phyloP scores from a whole-genome alignment of 2,329 filamentous ascomycete species.

The Colletotrichum higginsianum region DNA sequence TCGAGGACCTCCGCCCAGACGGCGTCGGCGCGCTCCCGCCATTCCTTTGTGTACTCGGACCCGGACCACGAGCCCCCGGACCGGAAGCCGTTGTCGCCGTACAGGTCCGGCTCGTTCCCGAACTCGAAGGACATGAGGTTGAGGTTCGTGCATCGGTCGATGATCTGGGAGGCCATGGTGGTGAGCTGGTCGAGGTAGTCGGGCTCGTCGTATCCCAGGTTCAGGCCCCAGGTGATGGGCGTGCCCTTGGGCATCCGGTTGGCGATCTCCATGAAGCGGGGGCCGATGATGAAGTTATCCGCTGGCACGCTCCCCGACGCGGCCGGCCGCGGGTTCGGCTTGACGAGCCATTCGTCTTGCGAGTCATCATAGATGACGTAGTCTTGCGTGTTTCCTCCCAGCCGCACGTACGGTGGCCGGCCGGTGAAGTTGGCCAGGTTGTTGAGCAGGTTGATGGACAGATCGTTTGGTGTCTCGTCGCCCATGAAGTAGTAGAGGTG shows the following conservation, averaged over 20 bases:
- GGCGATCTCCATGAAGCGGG: constrained; percentile 39
- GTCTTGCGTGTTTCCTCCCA: constrained; percentile 40
- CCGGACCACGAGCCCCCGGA: constrained; percentile 22
- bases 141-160: constrained; percentile 38
- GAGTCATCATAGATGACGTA: constrained; percentile 37
- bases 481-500: constrained; percentile 41
- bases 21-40: constrained; percentile 35
- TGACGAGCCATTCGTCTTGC: constrained; percentile 37
- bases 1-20: constrained; percentile 31
- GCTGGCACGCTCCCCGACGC: constrained; percentile 29
- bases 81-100: constrained; percentile 31
- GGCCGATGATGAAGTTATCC: constrained; percentile 38
- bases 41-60: constrained; percentile 23
- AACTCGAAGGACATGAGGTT: constrained; percentile 39
- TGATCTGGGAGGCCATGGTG: constrained; percentile 35
- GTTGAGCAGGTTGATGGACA: constrained; percentile 28
- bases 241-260: constrained; percentile 37
- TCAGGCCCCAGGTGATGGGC: constrained; percentile 35
- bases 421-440: constrained; percentile 38
- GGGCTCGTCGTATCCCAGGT: constrained; percentile 32
- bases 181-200: constrained; percentile 35
- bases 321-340: constrained; percentile 28
- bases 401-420: constrained; percentile 28
- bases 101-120: constrained; percentile 39
- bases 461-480: constrained; percentile 36